Percentiles rank a stretch among this genome's conserved stretches.
These are phyloP conservation scores for Aureobasidium mangrovei DNA, from an alignment of 2,329 filamentous ascomycete genomes.

Conservation along the genomic window DNA sequence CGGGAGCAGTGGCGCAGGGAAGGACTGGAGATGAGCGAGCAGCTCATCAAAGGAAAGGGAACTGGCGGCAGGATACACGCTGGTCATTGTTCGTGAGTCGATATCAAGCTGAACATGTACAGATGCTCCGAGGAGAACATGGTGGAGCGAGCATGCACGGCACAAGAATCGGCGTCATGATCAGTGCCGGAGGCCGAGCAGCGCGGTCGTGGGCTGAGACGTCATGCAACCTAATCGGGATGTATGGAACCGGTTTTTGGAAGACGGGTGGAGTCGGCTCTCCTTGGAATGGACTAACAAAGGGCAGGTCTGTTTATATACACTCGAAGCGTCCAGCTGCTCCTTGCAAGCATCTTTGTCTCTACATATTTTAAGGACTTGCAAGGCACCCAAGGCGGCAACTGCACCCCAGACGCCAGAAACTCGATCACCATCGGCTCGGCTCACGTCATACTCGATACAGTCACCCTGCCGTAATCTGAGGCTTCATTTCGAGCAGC, in stretches of 20 bases:
- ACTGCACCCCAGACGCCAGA: background rate
- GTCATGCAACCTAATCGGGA: constrained; percentile 9
- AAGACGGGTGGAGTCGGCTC: background rate
- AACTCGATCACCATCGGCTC: background rate
- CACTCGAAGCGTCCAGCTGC: background rate
- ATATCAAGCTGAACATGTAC: background rate
- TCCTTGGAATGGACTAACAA: background rate
- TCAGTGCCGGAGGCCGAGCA: background rate
- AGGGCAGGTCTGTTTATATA: constrained; percentile 2
- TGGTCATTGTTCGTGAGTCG: constrained; percentile 10
- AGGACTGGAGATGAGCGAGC: constrained; percentile 24
- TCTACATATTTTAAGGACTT: background rate
- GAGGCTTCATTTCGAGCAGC: background rate
- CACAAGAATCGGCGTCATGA: constrained; percentile 10
- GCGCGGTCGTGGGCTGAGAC: background rate
- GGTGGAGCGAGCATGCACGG: too few species aligned
- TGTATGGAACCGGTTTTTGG: constrained; percentile 5
- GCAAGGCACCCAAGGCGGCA: background rate
- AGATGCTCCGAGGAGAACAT: too few species aligned
- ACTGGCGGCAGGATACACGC: constrained; percentile 4
- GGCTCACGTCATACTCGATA: constrained; percentile 8
- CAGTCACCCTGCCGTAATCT: background rate
- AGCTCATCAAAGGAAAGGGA: constrained; percentile 23
- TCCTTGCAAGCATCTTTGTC: background rate
- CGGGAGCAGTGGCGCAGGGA: constrained; percentile 23